Conservation (phyloP, 257 asterid genomes). For the Pogostemon cablin region DNA sequence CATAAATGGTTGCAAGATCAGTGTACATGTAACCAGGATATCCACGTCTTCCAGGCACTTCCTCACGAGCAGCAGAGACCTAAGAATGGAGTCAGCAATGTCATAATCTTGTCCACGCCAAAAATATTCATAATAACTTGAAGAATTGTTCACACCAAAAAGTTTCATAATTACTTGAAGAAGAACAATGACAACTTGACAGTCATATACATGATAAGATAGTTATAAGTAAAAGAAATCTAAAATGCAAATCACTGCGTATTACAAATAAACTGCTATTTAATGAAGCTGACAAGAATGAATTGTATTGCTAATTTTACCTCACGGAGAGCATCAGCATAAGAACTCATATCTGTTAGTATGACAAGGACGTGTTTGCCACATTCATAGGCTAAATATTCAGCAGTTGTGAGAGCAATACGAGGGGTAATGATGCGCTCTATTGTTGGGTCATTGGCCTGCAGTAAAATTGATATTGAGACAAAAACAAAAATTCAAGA, state of each 20-base stretch:
- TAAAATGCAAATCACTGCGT: not conserved
- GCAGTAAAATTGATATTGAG: constrained; percentile 30
- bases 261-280: constrained; percentile 17
- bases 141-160: constrained; percentile 18
- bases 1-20: constrained; percentile 95
- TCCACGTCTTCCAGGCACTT: constrained; percentile 95
- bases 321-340: constrained; percentile 99
- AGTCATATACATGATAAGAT: not conserved
- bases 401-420: constrained; percentile 97
- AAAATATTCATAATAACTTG: not conserved
- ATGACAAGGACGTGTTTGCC: constrained; percentile 99
- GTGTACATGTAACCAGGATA: constrained; percentile 91
- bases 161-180: not conserved
- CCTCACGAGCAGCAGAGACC: constrained; percentile 99
- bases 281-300: constrained; percentile 18
- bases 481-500: constrained; percentile 25
- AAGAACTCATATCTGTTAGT: constrained; percentile 98
- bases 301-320: constrained; percentile 41
- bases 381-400: constrained; percentile 91
- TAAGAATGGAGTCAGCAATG: constrained; percentile 31
- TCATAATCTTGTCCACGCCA: constrained; percentile 5
- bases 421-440: constrained; percentile 97
- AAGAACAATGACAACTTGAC: not conserved
- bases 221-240: constrained; percentile 14
- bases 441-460: constrained; percentile 98